phyloP scores from a whole-genome alignment of 805 yeast species.

The Saccharomyces jurei region DNA sequence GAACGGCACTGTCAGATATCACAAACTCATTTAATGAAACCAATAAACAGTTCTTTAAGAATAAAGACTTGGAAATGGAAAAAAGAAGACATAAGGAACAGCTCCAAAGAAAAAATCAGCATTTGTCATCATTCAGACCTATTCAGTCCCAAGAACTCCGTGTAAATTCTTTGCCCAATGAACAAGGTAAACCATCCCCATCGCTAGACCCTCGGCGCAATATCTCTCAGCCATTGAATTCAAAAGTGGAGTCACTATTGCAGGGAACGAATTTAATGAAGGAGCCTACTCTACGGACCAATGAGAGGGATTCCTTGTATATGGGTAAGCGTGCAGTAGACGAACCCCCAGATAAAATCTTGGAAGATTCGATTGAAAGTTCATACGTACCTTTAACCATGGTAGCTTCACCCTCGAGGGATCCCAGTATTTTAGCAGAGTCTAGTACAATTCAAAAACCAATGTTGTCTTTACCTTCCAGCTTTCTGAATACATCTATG shows the following conservation, averaged over 20 bases:
- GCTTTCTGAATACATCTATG: slow-evolving; percentile 17
- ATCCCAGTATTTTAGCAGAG: slow-evolving; percentile 21
- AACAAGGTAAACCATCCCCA: background rate
- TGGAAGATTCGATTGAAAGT: background rate
- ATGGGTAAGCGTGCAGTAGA: background rate
- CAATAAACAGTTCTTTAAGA: background rate
- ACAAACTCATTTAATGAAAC: background rate
- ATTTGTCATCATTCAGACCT: background rate
- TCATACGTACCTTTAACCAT: slow-evolving; percentile 3
- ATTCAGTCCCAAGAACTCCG: slow-evolving; percentile 4
- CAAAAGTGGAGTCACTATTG: slow-evolving; percentile 13
- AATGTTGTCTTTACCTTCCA: slow-evolving; percentile 17
- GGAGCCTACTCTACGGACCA: slow-evolving; percentile 9
- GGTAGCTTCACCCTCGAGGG: slow-evolving; percentile 3
- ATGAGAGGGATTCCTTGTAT: slow-evolving; percentile 6
- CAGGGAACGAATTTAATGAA: slow-evolving; percentile 8
- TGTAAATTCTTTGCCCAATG: slow-evolving; percentile 11
- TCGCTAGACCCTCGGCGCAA: slow-evolving; percentile 29
- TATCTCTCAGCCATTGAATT: slow-evolving; percentile 20
- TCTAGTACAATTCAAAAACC: slow-evolving; percentile 22
- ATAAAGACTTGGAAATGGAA: background rate
- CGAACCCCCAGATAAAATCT: background rate
- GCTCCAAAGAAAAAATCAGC: background rate
- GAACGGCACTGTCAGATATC: background rate
- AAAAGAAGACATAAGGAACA: background rate